These are phyloP conservation scores for Piper betle DNA, from an alignment of 164 flowering plant species.

Conservation along the genomic window DNA sequence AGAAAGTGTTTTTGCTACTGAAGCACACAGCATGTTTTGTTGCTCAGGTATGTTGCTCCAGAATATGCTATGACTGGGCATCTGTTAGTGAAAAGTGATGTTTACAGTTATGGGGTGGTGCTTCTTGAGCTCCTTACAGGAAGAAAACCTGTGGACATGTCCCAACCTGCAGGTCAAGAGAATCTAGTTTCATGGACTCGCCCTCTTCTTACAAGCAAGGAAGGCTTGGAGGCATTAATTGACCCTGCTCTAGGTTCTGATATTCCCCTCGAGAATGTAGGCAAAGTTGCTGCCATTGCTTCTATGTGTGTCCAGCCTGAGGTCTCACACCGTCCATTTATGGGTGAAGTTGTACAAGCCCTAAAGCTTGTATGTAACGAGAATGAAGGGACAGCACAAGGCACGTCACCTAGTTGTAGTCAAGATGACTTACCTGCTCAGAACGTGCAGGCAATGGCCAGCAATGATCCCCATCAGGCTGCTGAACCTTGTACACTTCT, in stretches of 20 bases:
- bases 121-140: slow-evolving; percentile 91
- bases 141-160: slow-evolving; percentile 89
- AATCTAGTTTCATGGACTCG: slow-evolving; percentile 88
- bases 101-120: slow-evolving; percentile 94
- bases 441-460: slow-evolving; percentile 24
- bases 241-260: slow-evolving; percentile 56
- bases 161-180: slow-evolving; percentile 77
- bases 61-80: slow-evolving; percentile 99
- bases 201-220: slow-evolving; percentile 67
- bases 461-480: slow-evolving; percentile 14
- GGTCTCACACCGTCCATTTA: slow-evolving; percentile 92
- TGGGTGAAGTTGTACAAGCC: slow-evolving; percentile 99
- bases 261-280: slow-evolving; percentile 49
- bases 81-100: slow-evolving; percentile 95
- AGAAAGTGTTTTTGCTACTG: neutral
- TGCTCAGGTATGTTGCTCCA: slow-evolving; percentile 66
- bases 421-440: slow-evolving; percentile 30
- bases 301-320: slow-evolving; percentile 97
- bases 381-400: slow-evolving; percentile 37
- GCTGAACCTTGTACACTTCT: slow-evolving; percentile 12
- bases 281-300: slow-evolving; percentile 94
- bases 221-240: slow-evolving; percentile 46
- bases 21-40: neutral
- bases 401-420: slow-evolving; percentile 29
- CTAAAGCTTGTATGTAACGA: slow-evolving; percentile 75